Evolutionary conservation across 208 protist genomes (phyloP), one percentile per base, ranked within the genome.

Genomic region (Trypanosoma melophagium): DNA sequence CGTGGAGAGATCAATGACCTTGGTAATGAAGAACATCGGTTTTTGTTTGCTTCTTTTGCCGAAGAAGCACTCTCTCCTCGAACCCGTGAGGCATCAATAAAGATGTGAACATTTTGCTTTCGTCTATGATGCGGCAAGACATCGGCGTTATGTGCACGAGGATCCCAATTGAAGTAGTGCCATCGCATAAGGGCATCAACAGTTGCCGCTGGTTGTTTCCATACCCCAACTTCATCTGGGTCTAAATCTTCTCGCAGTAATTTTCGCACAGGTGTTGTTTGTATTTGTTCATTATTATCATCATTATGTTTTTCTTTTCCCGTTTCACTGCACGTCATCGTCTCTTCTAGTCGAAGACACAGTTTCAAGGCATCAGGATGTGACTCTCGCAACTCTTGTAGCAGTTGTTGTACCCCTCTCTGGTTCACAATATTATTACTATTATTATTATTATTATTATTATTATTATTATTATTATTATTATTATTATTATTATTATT

Each of bases 131-230:
- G 90, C 13, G 83, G 82, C 44, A 94, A 19, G 1, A 71, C 77
- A 77, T 96, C 90, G 38, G 77, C 57, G 77, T 60, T 81, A 71
- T 96, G 90, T 22, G 87, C 88, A 19, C 90, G 83, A 5, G 90
- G 90, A 62, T 96, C 90, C 56, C 83, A 83, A 13, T 76, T 79
- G 50, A 69, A 72, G 72, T 93, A 93, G 47, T 89, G 79, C 86
- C 88, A 94, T 14, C 86, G 83, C 64, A 96, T 73, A 24, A 94
- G 69, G 8, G 70, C 73, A 31, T 67, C 56, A 0, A 82, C 45
- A 9, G 73, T 47, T 14, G 60, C 54, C 0, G 73, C 64, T 21
- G 22, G 61, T 10, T 52, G 41, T 24, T 63, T 64, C 86, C 85
- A 95, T 22, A 92, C 86, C 12, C 86, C 89, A 7, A 61, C 62